A percentile compares a stretch with the other conserved stretches of the same genome.
These are phyloP conservation scores for Venturiaceae sp. DNA, from an alignment of 2,329 filamentous ascomycete species.

Conservation along the genomic window DNA sequence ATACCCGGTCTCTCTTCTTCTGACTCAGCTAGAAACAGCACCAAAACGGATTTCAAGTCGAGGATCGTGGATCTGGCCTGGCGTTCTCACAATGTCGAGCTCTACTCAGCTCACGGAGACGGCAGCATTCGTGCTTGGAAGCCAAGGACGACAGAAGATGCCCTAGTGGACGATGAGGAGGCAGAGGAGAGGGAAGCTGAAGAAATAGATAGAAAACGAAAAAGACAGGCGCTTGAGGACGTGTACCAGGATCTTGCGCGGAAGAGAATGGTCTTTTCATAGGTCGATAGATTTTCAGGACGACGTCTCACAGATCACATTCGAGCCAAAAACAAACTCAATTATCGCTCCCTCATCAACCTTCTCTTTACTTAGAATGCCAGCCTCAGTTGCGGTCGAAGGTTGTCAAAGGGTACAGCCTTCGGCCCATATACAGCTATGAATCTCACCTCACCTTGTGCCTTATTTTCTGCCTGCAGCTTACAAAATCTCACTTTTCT, in stretches of 20 bases:
- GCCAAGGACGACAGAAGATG: constrained; percentile 45
- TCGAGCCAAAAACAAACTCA: too few species aligned
- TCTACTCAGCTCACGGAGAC: constrained; percentile 78
- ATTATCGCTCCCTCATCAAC: too few species aligned
- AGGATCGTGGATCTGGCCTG: constrained; percentile 69
- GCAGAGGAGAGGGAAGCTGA: constrained; percentile 23
- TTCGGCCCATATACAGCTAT: too few species aligned
- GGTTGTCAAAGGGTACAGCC: too few species aligned
- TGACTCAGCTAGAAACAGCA: not conserved
- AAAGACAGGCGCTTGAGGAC: constrained; percentile 69
- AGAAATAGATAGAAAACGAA: constrained; percentile 47
- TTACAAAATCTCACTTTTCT: too few species aligned
- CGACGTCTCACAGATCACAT: too few species aligned
- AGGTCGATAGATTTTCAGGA: not conserved
- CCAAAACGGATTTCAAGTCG: constrained; percentile 21
- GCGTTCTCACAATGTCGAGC: constrained; percentile 58
- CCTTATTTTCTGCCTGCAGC: too few species aligned
- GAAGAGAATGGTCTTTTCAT: not conserved
- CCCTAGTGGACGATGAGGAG: constrained; percentile 32
- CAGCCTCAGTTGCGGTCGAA: too few species aligned
- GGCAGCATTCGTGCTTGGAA: constrained; percentile 76
- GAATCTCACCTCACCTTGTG: too few species aligned
- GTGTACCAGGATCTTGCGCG: constrained; percentile 59
- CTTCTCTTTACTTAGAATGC: too few species aligned
- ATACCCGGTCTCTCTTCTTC: constrained; percentile 40